phyloP scores from a whole-genome alignment of 768 basidiomycete species.

The Dacryopinax primogenitus region DNA sequence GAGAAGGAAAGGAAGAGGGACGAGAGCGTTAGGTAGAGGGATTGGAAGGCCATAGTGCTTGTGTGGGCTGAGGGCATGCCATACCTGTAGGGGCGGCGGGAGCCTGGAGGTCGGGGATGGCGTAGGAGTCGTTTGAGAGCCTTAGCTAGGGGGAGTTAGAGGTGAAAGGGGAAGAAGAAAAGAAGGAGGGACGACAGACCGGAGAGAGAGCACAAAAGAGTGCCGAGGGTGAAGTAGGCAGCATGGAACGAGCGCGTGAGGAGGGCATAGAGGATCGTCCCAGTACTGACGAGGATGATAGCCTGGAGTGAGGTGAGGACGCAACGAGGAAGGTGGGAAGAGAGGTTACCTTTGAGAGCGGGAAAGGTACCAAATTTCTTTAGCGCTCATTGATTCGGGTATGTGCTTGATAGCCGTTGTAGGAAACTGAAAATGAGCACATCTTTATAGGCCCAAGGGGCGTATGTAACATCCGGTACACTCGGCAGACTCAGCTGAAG shows the following conservation, averaged over 20 bases:
- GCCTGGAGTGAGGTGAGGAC: constrained; percentile 18
- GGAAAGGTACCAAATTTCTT: background rate
- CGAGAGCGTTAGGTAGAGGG: constrained; percentile 26
- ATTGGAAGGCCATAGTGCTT: constrained; percentile 31
- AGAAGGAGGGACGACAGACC: constrained; percentile 18
- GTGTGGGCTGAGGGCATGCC: constrained; percentile 37
- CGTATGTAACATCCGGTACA: too few relatives aligned
- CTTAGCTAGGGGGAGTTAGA: constrained; percentile 26
- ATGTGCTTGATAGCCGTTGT: too few relatives aligned
- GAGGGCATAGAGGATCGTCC: constrained; percentile 24
- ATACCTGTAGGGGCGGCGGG: constrained; percentile 29
- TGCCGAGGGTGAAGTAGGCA: constrained; percentile 27
- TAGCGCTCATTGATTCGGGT: background rate
- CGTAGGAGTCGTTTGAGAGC: constrained; percentile 27
- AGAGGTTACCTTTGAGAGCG: background rate
- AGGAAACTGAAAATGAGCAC: too few relatives aligned
- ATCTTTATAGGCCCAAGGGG: too few relatives aligned
- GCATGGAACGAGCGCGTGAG: constrained; percentile 28
- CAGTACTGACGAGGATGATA: constrained; percentile 24
- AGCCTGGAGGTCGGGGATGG: constrained; percentile 25
- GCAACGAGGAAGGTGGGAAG: background rate
- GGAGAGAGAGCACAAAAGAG: constrained; percentile 25
- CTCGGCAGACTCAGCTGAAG: too few relatives aligned
- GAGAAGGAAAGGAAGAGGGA: constrained; percentile 19
- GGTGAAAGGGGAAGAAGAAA: background rate